Percentiles rank a stretch among this genome's conserved stretches.
Conservation (phyloP, 805 yeast species). For the Candida hungchunana region DNA sequence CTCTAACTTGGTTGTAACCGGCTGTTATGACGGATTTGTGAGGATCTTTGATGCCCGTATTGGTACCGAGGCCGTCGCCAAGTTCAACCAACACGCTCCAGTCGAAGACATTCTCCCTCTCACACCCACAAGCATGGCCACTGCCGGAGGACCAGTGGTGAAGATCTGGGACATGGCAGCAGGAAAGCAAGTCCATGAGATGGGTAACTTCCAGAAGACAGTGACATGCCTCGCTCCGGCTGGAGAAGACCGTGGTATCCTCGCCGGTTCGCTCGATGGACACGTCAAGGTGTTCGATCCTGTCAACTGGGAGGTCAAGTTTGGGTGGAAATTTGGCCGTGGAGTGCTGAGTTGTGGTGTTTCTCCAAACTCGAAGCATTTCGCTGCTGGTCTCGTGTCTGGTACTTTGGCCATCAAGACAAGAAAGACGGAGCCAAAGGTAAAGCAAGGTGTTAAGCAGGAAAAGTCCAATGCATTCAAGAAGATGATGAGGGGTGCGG, state of each 20-base stretch:
- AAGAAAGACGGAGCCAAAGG: conserved; percentile 36
- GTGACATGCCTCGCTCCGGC: conserved; percentile 80
- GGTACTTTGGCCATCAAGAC: conserved; percentile 89
- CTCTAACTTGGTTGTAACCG: conserved; percentile 80
- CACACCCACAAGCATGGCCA: conserved; percentile 63
- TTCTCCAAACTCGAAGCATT: conserved; percentile 81
- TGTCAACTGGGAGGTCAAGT: conserved; percentile 78
- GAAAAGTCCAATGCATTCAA: conserved; percentile 61
- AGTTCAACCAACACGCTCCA: conserved; percentile 72
- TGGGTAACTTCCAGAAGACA: conserved; percentile 88
- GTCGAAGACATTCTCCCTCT: conserved; percentile 81
- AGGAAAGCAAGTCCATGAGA: conserved; percentile 62
- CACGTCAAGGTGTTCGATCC: conserved; percentile 93
- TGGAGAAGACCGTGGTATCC: conserved; percentile 62
- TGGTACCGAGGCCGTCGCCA: conserved; percentile 50
- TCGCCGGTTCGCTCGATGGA: conserved; percentile 95
- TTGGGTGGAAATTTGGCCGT: conserved; percentile 96
- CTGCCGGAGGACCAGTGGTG: conserved; percentile 78
- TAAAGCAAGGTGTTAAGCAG: conserved; percentile 28
- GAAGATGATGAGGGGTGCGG: conserved; percentile 86
- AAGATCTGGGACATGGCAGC: conserved; percentile 91
- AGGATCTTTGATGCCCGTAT: conserved; percentile 80
- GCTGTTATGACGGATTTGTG: conserved; percentile 87
- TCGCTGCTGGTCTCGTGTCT: conserved; percentile 87
- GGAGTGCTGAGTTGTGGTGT: conserved; percentile 88